These are phyloP conservation scores for Verticillium isaacii DNA, from an alignment of 2,329 filamentous ascomycete genomes.

Conservation along the genomic window DNA sequence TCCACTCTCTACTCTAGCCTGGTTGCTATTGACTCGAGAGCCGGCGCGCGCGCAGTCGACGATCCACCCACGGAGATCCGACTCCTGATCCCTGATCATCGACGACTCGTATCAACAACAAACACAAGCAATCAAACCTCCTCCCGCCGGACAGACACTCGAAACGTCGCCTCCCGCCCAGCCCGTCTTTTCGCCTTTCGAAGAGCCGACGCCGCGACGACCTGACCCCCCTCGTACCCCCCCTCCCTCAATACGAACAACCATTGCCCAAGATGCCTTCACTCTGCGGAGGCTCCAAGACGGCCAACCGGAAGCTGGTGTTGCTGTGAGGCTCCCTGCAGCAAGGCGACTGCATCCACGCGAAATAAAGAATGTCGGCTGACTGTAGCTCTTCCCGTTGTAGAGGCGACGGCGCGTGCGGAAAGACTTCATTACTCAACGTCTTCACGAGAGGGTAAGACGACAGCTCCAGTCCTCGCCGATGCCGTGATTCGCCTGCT, in stretches of 20 bases:
- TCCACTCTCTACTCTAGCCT: neutral
- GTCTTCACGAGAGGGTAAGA: constrained; percentile 94
- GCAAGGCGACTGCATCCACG: neutral
- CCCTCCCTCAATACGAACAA: neutral
- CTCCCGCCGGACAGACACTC: neutral
- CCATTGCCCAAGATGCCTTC: constrained; percentile 6
- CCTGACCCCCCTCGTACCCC: neutral
- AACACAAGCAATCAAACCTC: neutral
- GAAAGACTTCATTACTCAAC: constrained; percentile 95
- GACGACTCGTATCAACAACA: neutral
- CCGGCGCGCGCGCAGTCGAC: neutral
- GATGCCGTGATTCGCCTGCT: neutral
- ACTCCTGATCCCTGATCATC: neutral
- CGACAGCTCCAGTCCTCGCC: neutral
- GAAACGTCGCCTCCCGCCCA: neutral
- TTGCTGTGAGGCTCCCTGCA: constrained; percentile 60
- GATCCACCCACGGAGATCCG: neutral
- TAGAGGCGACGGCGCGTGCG: constrained; percentile 92
- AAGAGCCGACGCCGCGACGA: neutral
- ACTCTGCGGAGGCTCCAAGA: constrained; percentile 69
- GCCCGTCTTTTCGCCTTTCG: neutral
- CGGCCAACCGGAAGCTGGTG: constrained; percentile 93
- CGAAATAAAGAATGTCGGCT: neutral
- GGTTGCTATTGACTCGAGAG: neutral
- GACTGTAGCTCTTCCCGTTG: constrained; percentile 1